Evolutionary conservation across 2,329 filamentous ascomycete genomes (phyloP).

Genomic region (Bisporella sp.): DNA sequence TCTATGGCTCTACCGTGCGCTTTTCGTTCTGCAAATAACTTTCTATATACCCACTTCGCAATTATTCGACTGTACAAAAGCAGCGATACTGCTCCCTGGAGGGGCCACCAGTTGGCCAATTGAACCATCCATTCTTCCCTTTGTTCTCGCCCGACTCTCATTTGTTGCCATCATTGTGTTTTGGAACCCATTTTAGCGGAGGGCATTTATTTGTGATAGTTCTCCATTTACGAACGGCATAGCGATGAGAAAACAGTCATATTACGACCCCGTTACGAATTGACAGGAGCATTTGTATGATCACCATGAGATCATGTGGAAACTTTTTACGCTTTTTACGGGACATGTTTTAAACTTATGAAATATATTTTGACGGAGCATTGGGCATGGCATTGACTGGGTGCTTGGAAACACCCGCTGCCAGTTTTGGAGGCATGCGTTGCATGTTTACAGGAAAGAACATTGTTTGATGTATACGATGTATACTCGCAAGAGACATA

Average conservation of each 20-base stretch:
- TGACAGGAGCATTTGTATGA: constrained; percentile 19
- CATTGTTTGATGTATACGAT: constrained; percentile 10
- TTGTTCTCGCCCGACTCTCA: constrained; percentile 16
- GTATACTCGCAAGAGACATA: constrained; percentile 14
- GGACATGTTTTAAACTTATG: constrained; percentile 9
- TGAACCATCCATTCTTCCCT: constrained; percentile 4
- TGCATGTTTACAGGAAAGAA: background rate
- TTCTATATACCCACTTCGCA: constrained; percentile 25
- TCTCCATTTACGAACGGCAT: constrained; percentile 16
- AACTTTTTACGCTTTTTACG: constrained; percentile 12
- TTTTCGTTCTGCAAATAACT: constrained; percentile 14
- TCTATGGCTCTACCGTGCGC: background rate
- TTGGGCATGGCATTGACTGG: too few relatives aligned
- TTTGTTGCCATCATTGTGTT: constrained; percentile 13
- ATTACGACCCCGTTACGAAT: constrained; percentile 21
- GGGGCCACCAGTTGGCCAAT: background rate
- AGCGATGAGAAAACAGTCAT: constrained; percentile 19
- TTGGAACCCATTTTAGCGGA: too few relatives aligned
- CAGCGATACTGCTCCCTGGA: constrained; percentile 20
- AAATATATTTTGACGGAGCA: constrained; percentile 4
- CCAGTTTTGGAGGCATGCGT: background rate
- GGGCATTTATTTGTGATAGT: background rate
- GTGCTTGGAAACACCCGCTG: background rate
- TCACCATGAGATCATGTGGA: constrained; percentile 22
- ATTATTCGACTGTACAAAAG: constrained; percentile 22